Base-by-base conservation (phyloP, 352 stramenopile genomes). In the Globisporangium canariense region DNA sequence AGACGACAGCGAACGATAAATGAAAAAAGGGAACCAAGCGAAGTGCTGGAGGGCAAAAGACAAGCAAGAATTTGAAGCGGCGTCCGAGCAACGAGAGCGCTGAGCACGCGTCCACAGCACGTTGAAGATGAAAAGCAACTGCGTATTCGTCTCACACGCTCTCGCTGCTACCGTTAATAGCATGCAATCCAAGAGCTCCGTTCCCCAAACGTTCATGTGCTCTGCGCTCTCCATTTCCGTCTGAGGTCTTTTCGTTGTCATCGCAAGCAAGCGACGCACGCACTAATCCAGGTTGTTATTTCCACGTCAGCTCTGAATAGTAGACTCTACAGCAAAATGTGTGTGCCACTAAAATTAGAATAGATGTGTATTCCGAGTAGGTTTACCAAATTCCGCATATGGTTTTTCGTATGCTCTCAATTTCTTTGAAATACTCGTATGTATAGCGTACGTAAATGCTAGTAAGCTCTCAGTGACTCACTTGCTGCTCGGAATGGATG, bases 401-500 rank as follows among this genome's bases (percentile, higher is more conserved):
- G 30, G 6, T 3, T 14, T 13, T 46, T 58, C 32, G 52, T 58
- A 58, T 58, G 9, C 2, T 14, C 0, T 4, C 20, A 57, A 40
- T 25, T 8, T 45, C 1, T 45, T 45, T 45, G 7, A 10, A 7
- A 6, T 2, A 40, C 10, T 18, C 1, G 0, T 14, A 18, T 28
- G n/a, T 30, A 7, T 32, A 58, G 18, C 1, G n/a, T 7, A 58
- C 30, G 20, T 46, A 1, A 7, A 0, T 0, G 0, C 0, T 2
- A 58, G 18, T 58, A 46, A 58, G 13, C 16, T 25, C 1, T 4
- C 32, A 46, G 10, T 3, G 36, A 18, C 30, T 41, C 32, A 54
- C 50, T 67, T 53, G 62, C 25, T 67, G 43, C 30, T 41, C 22
- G 34, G 45, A 64, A 64, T 57, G 58, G 46, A 47, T 64, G 58